These are phyloP conservation scores for Myriosclerotinia duriaeana DNA, from an alignment of 2,329 filamentous ascomycete genomes.

Conservation along the genomic window DNA sequence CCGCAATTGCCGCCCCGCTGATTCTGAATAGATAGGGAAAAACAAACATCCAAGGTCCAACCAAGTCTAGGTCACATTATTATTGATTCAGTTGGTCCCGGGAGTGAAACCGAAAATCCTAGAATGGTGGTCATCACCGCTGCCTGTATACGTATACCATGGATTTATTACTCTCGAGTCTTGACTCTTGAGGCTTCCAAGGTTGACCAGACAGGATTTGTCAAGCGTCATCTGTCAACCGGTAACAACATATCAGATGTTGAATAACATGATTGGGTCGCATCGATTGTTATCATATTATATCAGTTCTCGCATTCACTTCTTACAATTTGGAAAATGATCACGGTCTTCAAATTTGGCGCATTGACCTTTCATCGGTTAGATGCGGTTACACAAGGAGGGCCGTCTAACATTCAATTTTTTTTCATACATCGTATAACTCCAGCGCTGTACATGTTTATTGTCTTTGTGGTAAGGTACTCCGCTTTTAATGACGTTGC, in stretches of 20 bases:
- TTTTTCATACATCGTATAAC: conserved; percentile 15
- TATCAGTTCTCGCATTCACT: conserved; percentile 20
- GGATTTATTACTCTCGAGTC: not conserved
- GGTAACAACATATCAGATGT: conserved; percentile 2
- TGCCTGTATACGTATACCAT: not conserved
- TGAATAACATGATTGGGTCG: conserved; percentile 9
- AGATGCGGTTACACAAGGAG: conserved; percentile 21
- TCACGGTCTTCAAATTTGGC: not conserved
- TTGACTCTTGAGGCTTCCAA: too few species aligned
- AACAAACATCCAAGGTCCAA: not conserved
- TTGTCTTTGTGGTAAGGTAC: conserved; percentile 20
- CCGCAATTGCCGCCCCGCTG: conserved; percentile 13
- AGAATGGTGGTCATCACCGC: conserved; percentile 12
- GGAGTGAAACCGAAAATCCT: conserved; percentile 8
- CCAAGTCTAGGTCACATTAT: not conserved
- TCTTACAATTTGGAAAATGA: conserved; percentile 3
- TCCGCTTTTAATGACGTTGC: conserved; percentile 22
- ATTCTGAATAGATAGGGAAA: conserved; percentile 4
- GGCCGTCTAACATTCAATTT: not conserved
- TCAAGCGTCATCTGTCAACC: conserved; percentile 9
- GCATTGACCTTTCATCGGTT: conserved; percentile 18
- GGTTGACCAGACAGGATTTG: not conserved
- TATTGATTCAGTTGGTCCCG: conserved; percentile 7
- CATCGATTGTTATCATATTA: conserved; percentile 1
- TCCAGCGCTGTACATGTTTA: conserved; percentile 24